Conservation (phyloP, 2,329 filamentous ascomycete genomes). For the Talaromyces amestolkiae region DNA sequence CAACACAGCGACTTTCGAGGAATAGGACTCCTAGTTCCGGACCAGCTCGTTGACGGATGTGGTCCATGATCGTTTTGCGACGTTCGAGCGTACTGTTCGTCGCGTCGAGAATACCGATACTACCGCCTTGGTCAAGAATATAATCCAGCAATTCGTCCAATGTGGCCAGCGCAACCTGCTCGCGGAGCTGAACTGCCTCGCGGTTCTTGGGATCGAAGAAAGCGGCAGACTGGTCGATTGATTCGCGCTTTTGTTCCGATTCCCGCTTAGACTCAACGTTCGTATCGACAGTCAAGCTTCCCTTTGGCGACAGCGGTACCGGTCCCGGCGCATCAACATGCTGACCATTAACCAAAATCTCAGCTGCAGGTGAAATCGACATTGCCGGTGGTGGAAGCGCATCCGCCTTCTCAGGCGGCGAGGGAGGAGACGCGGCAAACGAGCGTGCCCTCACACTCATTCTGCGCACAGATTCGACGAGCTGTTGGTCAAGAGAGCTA, state of each 20-base stretch:
- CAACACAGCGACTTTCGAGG: conserved; percentile 89
- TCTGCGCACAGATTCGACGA: conserved; percentile 45
- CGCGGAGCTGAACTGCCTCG: conserved; percentile 75
- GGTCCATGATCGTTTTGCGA: conserved; percentile 77
- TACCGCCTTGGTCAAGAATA: conserved; percentile 74
- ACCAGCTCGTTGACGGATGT: conserved; percentile 77
- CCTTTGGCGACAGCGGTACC: not conserved
- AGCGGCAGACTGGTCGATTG: conserved; percentile 80
- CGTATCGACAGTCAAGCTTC: conserved; percentile 22
- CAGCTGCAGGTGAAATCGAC: conserved; percentile 37
- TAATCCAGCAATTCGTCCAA: conserved; percentile 90
- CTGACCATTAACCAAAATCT: conserved; percentile 60
- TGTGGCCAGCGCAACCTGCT: conserved; percentile 89
- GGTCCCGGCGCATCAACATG: conserved; percentile 14
- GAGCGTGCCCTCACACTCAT: conserved; percentile 41
- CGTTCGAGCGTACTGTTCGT: conserved; percentile 93
- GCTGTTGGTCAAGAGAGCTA: conserved; percentile 39
- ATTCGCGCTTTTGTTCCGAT: conserved; percentile 41
- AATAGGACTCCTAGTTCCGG: conserved; percentile 86
- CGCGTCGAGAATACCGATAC: conserved; percentile 92
- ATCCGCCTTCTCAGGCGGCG: conserved; percentile 29
- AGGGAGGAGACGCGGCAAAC: conserved; percentile 20
- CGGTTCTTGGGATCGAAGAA: conserved; percentile 94
- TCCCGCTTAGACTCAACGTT: conserved; percentile 37
- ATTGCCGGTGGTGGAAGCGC: conserved; percentile 42